Evolutionary conservation across 352 stramenopile species (phyloP).

Genomic region (Thraustochytrium striatum): DNA sequence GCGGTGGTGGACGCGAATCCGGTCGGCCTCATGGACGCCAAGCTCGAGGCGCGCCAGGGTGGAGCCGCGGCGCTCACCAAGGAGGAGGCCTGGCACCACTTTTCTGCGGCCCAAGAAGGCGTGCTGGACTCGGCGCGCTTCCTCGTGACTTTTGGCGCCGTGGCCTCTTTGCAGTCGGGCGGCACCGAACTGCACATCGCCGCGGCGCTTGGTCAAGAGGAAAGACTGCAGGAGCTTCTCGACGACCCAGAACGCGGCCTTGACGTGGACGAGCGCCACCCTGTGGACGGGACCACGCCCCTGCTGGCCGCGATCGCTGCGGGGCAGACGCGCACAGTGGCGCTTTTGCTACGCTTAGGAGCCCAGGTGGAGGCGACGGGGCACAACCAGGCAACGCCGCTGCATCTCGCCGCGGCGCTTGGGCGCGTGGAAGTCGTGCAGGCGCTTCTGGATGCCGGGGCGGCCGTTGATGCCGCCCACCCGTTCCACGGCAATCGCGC

Average conservation of each 20-base stretch:
- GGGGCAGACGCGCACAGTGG: background rate
- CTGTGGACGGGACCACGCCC: conserved; percentile 23
- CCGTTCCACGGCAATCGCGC: background rate
- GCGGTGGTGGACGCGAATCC: conserved; percentile 9
- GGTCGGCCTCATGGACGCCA: conserved; percentile 16
- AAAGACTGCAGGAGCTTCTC: background rate
- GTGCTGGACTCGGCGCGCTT: conserved; percentile 20
- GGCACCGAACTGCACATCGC: conserved; percentile 37
- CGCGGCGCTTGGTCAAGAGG: background rate
- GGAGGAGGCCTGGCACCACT: conserved; percentile 44
- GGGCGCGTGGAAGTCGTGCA: conserved; percentile 49
- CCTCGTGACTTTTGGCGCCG: conserved; percentile 29
- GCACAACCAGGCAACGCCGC: conserved; percentile 23
- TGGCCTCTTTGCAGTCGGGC: conserved; percentile 11
- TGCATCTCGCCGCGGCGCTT: conserved; percentile 52
- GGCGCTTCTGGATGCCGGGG: conserved; percentile 44
- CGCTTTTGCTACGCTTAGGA: too few species aligned
- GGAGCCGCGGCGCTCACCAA: background rate
- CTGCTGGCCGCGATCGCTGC: conserved; percentile 24
- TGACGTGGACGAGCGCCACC: conserved; percentile 20
- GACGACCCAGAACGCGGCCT: conserved; percentile 19
- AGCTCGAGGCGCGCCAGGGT: conserved; percentile 4
- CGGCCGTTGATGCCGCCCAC: conserved; percentile 34
- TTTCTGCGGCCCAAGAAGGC: conserved; percentile 8
- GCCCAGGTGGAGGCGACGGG: background rate